A percentile compares a stretch with the other conserved stretches of the same genome.
Evolutionary conservation across 768 basidiomycete species (phyloP).

Genomic region (Coprinopsis strossmayeri): DNA sequence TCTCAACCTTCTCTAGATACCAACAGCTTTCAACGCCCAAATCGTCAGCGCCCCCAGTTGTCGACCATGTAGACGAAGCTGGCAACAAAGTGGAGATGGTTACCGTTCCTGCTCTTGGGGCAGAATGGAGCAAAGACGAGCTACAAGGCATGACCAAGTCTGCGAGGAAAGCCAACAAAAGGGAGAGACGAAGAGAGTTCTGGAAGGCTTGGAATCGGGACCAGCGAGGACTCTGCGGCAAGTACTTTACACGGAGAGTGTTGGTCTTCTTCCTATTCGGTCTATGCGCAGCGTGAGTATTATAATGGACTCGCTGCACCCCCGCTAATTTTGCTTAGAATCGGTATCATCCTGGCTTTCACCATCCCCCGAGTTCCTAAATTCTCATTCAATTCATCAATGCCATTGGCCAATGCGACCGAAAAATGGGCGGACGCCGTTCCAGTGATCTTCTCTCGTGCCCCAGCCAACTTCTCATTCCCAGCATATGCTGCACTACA

Average conservation of each 20-base stretch:
- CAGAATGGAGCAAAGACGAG: conserved; percentile 85
- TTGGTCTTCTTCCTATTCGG: conserved; percentile 66
- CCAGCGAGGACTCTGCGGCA: conserved; percentile 74
- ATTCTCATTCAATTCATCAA: conserved; percentile 52
- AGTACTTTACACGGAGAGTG: conserved; percentile 66
- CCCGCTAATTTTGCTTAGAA: conserved; percentile 27
- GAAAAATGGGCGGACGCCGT: conserved; percentile 51
- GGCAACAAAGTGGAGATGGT: conserved; percentile 72
- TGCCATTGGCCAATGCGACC: conserved; percentile 56
- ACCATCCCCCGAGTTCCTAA: conserved; percentile 78
- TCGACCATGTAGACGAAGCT: conserved; percentile 31
- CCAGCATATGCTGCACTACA: conserved; percentile 68
- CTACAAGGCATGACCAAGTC: conserved; percentile 70
- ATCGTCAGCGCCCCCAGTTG: conserved; percentile 26
- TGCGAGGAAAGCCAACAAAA: conserved; percentile 57
- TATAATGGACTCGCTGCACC: conserved; percentile 4
- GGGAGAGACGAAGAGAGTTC: conserved; percentile 44
- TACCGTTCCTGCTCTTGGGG: conserved; percentile 85
- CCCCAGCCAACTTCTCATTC: conserved; percentile 89
- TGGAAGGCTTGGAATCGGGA: conserved; percentile 78
- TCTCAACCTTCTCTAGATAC: conserved; percentile 28
- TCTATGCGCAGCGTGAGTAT: conserved; percentile 47
- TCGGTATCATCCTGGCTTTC: conserved; percentile 68
- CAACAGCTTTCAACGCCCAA: conserved; percentile 34
- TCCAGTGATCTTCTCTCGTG: conserved; percentile 59